These are phyloP conservation scores for Lentinus brumalis DNA, from an alignment of 768 basidiomycete genomes.

Conservation along the genomic window DNA sequence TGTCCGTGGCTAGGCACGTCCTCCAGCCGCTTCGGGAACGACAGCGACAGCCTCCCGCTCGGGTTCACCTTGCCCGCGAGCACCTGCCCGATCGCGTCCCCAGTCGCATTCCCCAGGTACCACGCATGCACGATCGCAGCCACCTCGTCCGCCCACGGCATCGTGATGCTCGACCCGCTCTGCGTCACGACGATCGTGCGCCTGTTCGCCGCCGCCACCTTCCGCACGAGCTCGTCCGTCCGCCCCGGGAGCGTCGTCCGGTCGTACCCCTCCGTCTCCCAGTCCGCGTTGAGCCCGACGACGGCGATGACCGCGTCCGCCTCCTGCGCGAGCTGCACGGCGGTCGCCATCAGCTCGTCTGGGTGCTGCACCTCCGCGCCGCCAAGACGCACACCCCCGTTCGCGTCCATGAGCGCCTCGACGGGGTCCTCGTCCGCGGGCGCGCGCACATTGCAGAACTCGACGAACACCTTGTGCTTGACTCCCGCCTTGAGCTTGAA, in stretches of 20 bases:
- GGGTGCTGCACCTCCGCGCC: slow-evolving; percentile 65
- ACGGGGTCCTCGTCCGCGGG: slow-evolving; percentile 74
- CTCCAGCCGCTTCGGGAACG: slow-evolving; percentile 75
- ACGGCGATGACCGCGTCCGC: too few relatives aligned
- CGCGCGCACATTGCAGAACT: slow-evolving; percentile 72
- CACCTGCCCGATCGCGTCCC: slow-evolving; percentile 81
- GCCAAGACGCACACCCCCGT: slow-evolving; percentile 73
- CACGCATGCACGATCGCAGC: slow-evolving; percentile 77
- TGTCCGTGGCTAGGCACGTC: slow-evolving; percentile 71
- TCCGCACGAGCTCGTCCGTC: too few relatives aligned
- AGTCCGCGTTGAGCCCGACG: too few relatives aligned
- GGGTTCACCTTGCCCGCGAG: slow-evolving; percentile 80
- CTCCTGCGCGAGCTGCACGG: slow-evolving; percentile 67
- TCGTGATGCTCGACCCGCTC: too few relatives aligned
- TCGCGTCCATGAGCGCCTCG: slow-evolving; percentile 63
- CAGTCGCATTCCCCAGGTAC: slow-evolving; percentile 86
- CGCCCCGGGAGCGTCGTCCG: too few relatives aligned
- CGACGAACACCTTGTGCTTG: slow-evolving; percentile 60
- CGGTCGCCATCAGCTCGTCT: slow-evolving; percentile 58
- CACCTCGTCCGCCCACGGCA: too few relatives aligned
- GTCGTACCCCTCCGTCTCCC: too few relatives aligned
- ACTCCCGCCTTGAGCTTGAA: slow-evolving; percentile 55
- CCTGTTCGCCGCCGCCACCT: too few relatives aligned
- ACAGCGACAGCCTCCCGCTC: slow-evolving; percentile 71
- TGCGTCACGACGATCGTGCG: too few relatives aligned